Evolutionary conservation across 2,329 filamentous ascomycete species (phyloP), one percentile per base, ranked within the genome.

Genomic region (Pleoardoris graminearum): DNA sequence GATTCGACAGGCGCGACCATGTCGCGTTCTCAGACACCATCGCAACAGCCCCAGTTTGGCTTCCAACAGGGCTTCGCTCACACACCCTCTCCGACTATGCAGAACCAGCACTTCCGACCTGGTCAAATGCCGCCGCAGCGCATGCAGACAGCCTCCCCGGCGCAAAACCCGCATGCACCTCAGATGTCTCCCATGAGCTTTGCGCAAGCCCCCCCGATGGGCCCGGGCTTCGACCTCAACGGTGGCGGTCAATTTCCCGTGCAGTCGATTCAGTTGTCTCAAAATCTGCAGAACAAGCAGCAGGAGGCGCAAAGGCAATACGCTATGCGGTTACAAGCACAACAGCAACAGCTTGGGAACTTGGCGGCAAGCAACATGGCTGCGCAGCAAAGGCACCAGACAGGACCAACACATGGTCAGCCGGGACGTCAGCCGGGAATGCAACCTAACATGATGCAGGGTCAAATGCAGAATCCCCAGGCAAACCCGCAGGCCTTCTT

Each of bases 11-110:
- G 86, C 61, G 87, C 89, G 71, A 95, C 91, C 27, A 91, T 93
- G 48, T 95, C 93, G 75, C 90, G 93, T 75, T 93, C 93, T 64
- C 92, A 96, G 71, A 97, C 93, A 25, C 93, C 93, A 29, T 89
- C 91, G 66, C 90, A 93, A 69, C 82, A 85, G 57, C 82, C 82
- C 47, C 75, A 73, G 46, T 73, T 69, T 46, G 85, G 85, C 60
- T 93, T 87, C 72, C 89, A 87, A 55, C 75, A 76, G 57, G 85
- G 85, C 50, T 96, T 93, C 70, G 85, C 90, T 57, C 92, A 96
- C 76, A 96, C 91, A 33, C 93, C 93, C 10, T 97, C 94, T 6
- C 94, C 94, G 23, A 93, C 95, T 57, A 91, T 97, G 85, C 85
- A 85, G 56, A 91, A 88, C 69, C 92, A 95, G 68, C 82, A 85